These are phyloP conservation scores for Avena sativa DNA, from an alignment of 176 grass and related monocot species.

Conservation along the genomic window DNA sequence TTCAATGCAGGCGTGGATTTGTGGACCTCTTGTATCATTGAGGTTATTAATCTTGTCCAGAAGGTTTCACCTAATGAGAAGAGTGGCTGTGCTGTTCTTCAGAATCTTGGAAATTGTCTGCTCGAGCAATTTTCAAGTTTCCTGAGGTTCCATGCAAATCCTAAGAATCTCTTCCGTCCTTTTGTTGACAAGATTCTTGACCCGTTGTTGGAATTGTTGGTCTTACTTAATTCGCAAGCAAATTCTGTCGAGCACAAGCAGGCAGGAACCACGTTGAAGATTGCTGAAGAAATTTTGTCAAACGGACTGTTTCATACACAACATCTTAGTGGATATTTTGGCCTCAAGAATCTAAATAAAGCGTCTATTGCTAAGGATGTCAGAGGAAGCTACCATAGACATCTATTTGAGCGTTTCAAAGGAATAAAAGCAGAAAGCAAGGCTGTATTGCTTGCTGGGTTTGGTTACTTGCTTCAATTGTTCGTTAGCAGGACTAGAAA, in stretches of 20 bases:
- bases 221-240: conserved; percentile 79
- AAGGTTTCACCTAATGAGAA: conserved; percentile 62
- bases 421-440: conserved; percentile 85
- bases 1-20: conserved; percentile 78
- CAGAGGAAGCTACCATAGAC: conserved; percentile 90
- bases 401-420: conserved; percentile 83
- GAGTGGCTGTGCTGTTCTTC: conserved; percentile 49
- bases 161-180: conserved; percentile 84
- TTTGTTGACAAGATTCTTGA: conserved; percentile 84
- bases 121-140: conserved; percentile 81
- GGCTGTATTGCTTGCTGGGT: conserved; percentile 77
- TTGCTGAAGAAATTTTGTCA: conserved; percentile 83
- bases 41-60: conserved; percentile 70
- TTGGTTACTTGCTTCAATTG: conserved; percentile 83
- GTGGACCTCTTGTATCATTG: conserved; percentile 74
- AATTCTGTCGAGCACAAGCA: conserved; percentile 50
- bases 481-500: conserved; percentile 70
- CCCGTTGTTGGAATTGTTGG: conserved; percentile 74
- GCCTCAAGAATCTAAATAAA: conserved; percentile 63
- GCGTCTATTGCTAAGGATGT: conserved; percentile 52
- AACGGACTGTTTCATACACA: conserved; percentile 85
- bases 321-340: conserved; percentile 89
- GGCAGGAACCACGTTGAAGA: conserved; percentile 50
- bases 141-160: conserved; percentile 81
- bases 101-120: conserved; percentile 61